Base-by-base conservation (phyloP, 2,329 filamentous ascomycete species). In the Coccinonectria pachysandricola region DNA sequence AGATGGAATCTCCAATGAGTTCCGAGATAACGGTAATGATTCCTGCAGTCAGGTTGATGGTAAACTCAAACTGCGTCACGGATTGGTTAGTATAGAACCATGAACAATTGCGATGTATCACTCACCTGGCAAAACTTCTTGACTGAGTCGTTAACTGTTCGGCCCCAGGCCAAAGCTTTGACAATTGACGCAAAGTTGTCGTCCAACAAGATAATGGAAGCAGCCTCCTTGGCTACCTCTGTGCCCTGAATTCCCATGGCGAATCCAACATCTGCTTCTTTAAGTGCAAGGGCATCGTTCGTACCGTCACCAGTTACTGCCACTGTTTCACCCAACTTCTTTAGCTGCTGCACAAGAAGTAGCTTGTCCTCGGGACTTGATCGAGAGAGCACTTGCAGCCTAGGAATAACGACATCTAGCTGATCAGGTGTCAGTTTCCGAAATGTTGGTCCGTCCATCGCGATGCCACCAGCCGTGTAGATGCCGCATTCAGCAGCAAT, bases 41-140 rank as follows among this genome's bases (percentile, higher is more conserved):
- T 10, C 79, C 74, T 3, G 75, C 75, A 4, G 75, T 79, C 34
- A 79, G 75, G 45, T 79, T 79, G 49, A 79, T 75, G 1, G 77
- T 82, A 39, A 82, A 71, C 60, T 74, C 68, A 42, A 76, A 76
- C 65, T 64, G 16, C 10, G 17, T 7, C 7, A 10, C n/a, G 17
- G 13, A 13, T 9, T 24, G 7, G 17, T 19, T 19, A 19, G 17
- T 19, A 19, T 7, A 19, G n/a, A n/a, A n/a, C n/a, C n/a, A n/a
- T n/a, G n/a, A n/a, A n/a, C n/a, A n/a, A n/a, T n/a, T n/a, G n/a
- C n/a, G n/a, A n/a, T n/a, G n/a, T n/a, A n/a, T n/a, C 10, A 10
- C 38, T 32, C 45, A 61, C 60, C 49, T 79, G 75, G 23, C 79
- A 62, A 44, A 80, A 79, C 46, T 79, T 79, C 46, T 75, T 65